Percentiles rank a stretch among this genome's conserved stretches.
Evolutionary conservation across 2,329 filamentous ascomycete genomes (phyloP).

Genomic region (Trichocomaceae sp.): DNA sequence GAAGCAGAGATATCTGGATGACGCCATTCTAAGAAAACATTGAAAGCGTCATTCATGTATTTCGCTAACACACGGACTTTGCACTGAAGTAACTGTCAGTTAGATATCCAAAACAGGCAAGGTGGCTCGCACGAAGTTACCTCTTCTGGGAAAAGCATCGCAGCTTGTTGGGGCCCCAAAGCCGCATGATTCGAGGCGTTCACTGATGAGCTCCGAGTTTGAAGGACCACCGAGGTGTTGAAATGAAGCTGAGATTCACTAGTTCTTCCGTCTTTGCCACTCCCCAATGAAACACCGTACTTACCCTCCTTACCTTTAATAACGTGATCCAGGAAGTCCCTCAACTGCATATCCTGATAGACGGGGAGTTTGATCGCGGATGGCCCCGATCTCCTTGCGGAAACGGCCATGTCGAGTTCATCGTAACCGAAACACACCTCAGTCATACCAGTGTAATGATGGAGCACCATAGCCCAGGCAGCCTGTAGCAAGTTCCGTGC

Average conservation of each 20-base stretch:
- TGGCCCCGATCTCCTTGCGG: constrained; percentile 16
- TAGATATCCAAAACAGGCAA: background rate
- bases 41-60: constrained; percentile 27
- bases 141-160: constrained; percentile 27
- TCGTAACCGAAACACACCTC: constrained; percentile 45
- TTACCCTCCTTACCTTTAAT: constrained; percentile 13
- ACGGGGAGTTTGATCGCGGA: constrained; percentile 24
- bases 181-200: constrained; percentile 14
- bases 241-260: constrained; percentile 23
- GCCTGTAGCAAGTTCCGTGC: constrained; percentile 28
- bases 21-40: constrained; percentile 35
- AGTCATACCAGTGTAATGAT: constrained; percentile 41
- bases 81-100: constrained; percentile 20
- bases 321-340: constrained; percentile 23
- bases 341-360: constrained; percentile 24
- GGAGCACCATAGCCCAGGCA: constrained; percentile 42
- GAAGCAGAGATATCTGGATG: constrained; percentile 32
- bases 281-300: constrained; percentile 10
- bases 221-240: constrained; percentile 33
- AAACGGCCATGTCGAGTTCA: constrained; percentile 20
- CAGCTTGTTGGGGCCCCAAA: constrained; percentile 21
- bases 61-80: constrained; percentile 33
- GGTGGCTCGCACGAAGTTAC: constrained; percentile 16
- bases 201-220: constrained; percentile 23
- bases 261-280: constrained; percentile 13